These are phyloP conservation scores for Citrus reticulata DNA, from an alignment of 345 rosid genomes.

Conservation along the genomic window DNA sequence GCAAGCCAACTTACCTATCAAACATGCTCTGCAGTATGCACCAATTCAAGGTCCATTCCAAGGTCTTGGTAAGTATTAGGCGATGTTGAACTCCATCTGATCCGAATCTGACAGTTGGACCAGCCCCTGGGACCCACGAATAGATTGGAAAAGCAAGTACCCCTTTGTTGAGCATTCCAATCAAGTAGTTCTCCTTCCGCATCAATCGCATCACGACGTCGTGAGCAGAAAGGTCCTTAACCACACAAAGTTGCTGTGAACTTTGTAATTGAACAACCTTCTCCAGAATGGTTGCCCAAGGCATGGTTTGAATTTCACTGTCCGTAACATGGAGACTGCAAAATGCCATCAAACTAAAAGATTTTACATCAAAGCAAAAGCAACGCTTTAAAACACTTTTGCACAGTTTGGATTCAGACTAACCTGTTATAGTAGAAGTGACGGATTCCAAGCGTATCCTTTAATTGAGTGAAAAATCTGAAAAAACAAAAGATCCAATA, in stretches of 20 bases:
- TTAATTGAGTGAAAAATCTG: conserved; percentile 85
- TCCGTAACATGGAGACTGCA: conserved; percentile 93
- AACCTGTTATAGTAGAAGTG: conserved; percentile 83
- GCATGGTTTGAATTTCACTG: conserved; percentile 86
- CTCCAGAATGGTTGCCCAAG: conserved; percentile 91
- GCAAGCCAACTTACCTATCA: conserved; percentile 61
- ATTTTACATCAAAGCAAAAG: not conserved
- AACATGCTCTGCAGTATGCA: conserved; percentile 99
- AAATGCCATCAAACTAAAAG: conserved; percentile 7
- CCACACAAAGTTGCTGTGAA: conserved; percentile 80
- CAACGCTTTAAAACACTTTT: not conserved
- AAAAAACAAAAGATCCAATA: conserved; percentile 91
- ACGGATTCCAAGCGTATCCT: conserved; percentile 78
- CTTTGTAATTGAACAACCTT: conserved; percentile 83
- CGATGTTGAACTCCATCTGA: conserved; percentile 50
- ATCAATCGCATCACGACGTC: conserved; percentile 92
- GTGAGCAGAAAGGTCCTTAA: conserved; percentile 96
- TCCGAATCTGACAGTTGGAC: conserved; percentile 65
- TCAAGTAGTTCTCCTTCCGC: conserved; percentile 98
- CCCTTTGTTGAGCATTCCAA: conserved; percentile 97
- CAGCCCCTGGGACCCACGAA: conserved; percentile 91
- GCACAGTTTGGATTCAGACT: conserved; percentile 13
- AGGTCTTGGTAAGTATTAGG: conserved; percentile 81
- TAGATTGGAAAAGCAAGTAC: conserved; percentile 85
- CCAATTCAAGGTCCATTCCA: conserved; percentile 98